Evolutionary conservation across 2,329 filamentous ascomycete species (phyloP).

Genomic region (Hypoxylon sp.): DNA sequence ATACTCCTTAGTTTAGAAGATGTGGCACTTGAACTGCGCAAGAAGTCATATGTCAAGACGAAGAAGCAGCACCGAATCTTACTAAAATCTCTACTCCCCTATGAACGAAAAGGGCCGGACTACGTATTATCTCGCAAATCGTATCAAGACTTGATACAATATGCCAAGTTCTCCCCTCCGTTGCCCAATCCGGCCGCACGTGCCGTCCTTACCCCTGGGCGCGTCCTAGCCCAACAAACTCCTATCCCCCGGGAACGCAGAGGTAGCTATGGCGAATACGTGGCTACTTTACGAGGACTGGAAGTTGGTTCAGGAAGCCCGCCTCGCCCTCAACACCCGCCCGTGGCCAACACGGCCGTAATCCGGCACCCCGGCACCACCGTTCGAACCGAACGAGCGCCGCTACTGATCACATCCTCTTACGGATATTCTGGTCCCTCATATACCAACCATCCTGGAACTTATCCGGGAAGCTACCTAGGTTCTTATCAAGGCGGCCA

Average conservation of each 20-base stretch:
- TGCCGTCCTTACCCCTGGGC: slow-evolving; percentile 20
- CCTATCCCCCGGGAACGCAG: slow-evolving; percentile 27
- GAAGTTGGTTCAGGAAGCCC: slow-evolving; percentile 26
- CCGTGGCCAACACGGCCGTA: slow-evolving; percentile 1
- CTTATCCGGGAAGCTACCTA: slow-evolving; percentile 14
- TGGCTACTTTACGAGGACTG: slow-evolving; percentile 25
- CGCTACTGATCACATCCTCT: slow-evolving; percentile 4
- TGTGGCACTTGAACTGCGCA: slow-evolving; percentile 28
- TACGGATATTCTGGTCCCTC: slow-evolving; percentile 19
- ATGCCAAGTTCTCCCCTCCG: slow-evolving; percentile 39
- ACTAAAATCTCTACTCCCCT: slow-evolving; percentile 29
- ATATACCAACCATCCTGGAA: slow-evolving; percentile 12
- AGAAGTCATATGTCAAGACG: slow-evolving; percentile 45
- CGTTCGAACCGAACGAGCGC: slow-evolving; percentile 26
- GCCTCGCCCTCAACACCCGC: slow-evolving; percentile 7
- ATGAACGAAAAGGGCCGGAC: slow-evolving; percentile 35
- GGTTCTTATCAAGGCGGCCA: neutral
- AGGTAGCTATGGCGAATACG: slow-evolving; percentile 37
- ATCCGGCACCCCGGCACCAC: slow-evolving; percentile 5
- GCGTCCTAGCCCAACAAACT: neutral
- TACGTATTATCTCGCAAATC: slow-evolving; percentile 40
- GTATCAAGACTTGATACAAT: slow-evolving; percentile 44
- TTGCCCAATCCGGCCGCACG: slow-evolving; percentile 28
- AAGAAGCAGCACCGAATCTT: slow-evolving; percentile 26
- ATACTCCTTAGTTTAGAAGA: slow-evolving; percentile 43